These are phyloP conservation scores for Ophiostoma pallidulum DNA, from an alignment of 2,329 filamentous ascomycete species.

Conservation along the genomic window DNA sequence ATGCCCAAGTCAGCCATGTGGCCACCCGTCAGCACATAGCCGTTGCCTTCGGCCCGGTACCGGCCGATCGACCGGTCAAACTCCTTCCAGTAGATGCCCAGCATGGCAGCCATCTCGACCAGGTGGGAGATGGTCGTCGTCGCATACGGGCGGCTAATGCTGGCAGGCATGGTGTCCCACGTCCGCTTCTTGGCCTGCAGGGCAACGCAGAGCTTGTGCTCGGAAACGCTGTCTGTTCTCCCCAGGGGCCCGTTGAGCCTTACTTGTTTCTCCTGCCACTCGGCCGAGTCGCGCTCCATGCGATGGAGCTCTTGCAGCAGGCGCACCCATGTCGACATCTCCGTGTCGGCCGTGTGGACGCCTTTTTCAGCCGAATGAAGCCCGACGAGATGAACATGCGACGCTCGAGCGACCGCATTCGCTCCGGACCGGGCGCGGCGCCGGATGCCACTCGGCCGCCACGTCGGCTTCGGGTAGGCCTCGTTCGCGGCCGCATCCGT, in stretches of 20 bases:
- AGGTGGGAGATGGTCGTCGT: slow-evolving; percentile 47
- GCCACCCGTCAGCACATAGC: slow-evolving; percentile 40
- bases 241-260: slow-evolving; percentile 17
- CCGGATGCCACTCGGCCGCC: slow-evolving; percentile 19
- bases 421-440: too few relatives aligned
- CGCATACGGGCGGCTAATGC: slow-evolving; percentile 39
- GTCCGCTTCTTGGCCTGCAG: slow-evolving; percentile 36
- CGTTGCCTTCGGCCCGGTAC: slow-evolving; percentile 47
- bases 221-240: slow-evolving; percentile 8
- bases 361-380: too few relatives aligned
- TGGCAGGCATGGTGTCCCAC: slow-evolving; percentile 43
- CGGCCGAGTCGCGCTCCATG: slow-evolving; percentile 39
- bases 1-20: slow-evolving; percentile 41
- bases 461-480: slow-evolving; percentile 19
- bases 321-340: slow-evolving; percentile 44
- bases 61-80: slow-evolving; percentile 43
- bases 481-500: not conserved
- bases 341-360: slow-evolving; percentile 47
- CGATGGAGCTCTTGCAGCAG: slow-evolving; percentile 40
- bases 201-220: slow-evolving; percentile 36
- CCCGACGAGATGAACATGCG: too few relatives aligned
- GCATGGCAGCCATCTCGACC: slow-evolving; percentile 43
- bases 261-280: slow-evolving; percentile 33
- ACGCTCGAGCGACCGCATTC: too few relatives aligned
- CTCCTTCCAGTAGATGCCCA: slow-evolving; percentile 50